Evolutionary conservation across 2,329 filamentous ascomycete genomes (phyloP), one percentile per base, ranked within the genome.

Genomic region (Sarocladium strictum): DNA sequence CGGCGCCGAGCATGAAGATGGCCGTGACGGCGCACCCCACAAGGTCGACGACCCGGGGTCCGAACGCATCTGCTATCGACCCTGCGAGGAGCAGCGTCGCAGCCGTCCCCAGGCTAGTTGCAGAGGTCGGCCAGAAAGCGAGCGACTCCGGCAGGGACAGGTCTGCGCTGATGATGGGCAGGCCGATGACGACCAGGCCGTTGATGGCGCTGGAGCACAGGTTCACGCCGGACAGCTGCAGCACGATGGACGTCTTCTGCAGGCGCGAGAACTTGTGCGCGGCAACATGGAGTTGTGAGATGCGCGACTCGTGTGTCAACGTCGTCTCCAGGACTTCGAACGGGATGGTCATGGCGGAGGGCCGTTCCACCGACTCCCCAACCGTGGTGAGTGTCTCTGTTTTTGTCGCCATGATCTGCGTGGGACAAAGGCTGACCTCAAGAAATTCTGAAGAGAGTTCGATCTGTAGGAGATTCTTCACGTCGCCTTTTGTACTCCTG

Each of bases 111-210:
- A 74, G 63, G 1, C 62, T 63, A 17, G 64, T 64, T 2, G 69
- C 67, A 2, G 69, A 72, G 1, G 65, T 60, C 1, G 71, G 71
- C 71, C 71, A 73, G 47, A 72, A 66, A 1, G 65, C 61, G 15
- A 73, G 65, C 1, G 63, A 62, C 4, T 59, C 40, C 5, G 65
- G 63, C 2, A 73, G 56, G 21, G 58, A 51, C 23, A 75, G 59
- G 26, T 72, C 69, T 14, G 59, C 55, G 1, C 70, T 68, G 55
- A 77, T 75, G 10, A 64, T 62, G 5, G 73, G 71, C 1, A 76
- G 63, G 17, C 66, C 66, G 21, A 75, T 66, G 2, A 72, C 62
- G 15, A 74, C 62, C 1, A 74, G 62, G 23, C 68, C 66, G 50
- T 63, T 66, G 41, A 60, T 55, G 56, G 65, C 60, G 33, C 58